phyloP scores from a whole-genome alignment of 2,329 filamentous ascomycete genomes.

The Colletotrichum sp. region DNA sequence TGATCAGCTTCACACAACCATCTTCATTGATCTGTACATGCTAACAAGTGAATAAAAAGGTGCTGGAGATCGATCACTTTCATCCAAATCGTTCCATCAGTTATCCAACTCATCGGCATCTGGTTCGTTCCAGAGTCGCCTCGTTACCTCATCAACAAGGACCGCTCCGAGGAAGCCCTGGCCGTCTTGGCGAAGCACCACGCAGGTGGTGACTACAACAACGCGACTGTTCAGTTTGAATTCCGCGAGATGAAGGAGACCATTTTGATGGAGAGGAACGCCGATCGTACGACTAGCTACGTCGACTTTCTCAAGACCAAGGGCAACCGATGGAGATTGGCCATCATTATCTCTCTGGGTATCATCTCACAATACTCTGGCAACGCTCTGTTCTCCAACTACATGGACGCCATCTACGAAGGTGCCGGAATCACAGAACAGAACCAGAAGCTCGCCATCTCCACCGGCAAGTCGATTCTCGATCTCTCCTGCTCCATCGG shows the following conservation, averaged over 20 bases:
- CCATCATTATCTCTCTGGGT: slow-evolving; percentile 66
- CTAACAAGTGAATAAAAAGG: not conserved
- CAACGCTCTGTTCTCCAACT: slow-evolving; percentile 71
- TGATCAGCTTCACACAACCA: not conserved
- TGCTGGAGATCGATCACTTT: slow-evolving; percentile 71
- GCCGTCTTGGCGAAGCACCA: slow-evolving; percentile 67
- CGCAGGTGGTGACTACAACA: slow-evolving; percentile 62
- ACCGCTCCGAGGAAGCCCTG: slow-evolving; percentile 66
- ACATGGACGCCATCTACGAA: slow-evolving; percentile 66
- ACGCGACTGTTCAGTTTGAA: slow-evolving; percentile 69
- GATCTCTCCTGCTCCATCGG: slow-evolving; percentile 62
- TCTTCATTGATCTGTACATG: not conserved
- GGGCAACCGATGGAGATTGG: slow-evolving; percentile 69
- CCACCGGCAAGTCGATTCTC: slow-evolving; percentile 64
- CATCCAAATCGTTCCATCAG: slow-evolving; percentile 66
- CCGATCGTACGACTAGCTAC: slow-evolving; percentile 56
- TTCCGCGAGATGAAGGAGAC: slow-evolving; percentile 71
- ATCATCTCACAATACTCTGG: slow-evolving; percentile 73
- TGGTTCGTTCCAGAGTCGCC: slow-evolving; percentile 73
- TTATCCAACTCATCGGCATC: slow-evolving; percentile 69
- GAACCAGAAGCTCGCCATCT: slow-evolving; percentile 59
- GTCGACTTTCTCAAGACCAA: slow-evolving; percentile 65
- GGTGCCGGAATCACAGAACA: slow-evolving; percentile 64
- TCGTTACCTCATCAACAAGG: slow-evolving; percentile 68
- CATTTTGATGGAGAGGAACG: slow-evolving; percentile 60